Base-by-base conservation (phyloP, 495 filamentous ascomycete species). In the Elasticomyces elasticus region DNA sequence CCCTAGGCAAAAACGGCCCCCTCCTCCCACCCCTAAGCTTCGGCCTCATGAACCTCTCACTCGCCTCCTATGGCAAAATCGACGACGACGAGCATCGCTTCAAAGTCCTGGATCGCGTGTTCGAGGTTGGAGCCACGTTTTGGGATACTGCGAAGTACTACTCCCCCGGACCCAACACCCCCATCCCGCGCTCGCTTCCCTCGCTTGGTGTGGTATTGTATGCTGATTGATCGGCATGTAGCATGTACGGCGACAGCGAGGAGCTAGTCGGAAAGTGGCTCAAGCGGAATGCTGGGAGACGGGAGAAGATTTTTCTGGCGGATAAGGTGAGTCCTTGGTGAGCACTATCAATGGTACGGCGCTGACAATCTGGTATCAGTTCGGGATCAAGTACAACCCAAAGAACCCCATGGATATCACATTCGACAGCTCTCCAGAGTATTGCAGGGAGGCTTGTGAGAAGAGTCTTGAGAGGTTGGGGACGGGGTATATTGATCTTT, bases 81-180 rank as follows among this genome's bases (percentile, higher is more conserved):
- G 56, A 68, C 0, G 56, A 57, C 26, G 72, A 79, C 37, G 70
- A 74, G 49, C 74, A 76, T 25, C 71, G 72, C n/a, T 74, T 79
- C 41, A 59, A 62, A 10, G 5, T 81, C 20, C 71, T 77, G 0
- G 76, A 81, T 54, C 73, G 74, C 2, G 78, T 76, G n/a, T 53
- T 76, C 42, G 71, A 77, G 48, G 62, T 76, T 12, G 83, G 82
- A 1, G 67, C 73, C 15, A 33, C 30, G 7, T 15, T 31, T 51
- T 85, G 82, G 82, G 82, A 85, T 59, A 75, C 70, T 13, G 74
- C 81, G 23, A 75, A 84, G 59, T 63, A 60, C n/a, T n/a, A n/a
- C n/a, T n/a, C n/a, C n/a, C n/a, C n/a, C n/a, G n/a, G n/a, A n/a
- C 28, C 45, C 24, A 25, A 17, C 15, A 50, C 46, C 60, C 74